Percentiles rank a stretch among this genome's conserved stretches.
Conservation (phyloP, 495 filamentous ascomycete species). For the Echria macrotheca region DNA sequence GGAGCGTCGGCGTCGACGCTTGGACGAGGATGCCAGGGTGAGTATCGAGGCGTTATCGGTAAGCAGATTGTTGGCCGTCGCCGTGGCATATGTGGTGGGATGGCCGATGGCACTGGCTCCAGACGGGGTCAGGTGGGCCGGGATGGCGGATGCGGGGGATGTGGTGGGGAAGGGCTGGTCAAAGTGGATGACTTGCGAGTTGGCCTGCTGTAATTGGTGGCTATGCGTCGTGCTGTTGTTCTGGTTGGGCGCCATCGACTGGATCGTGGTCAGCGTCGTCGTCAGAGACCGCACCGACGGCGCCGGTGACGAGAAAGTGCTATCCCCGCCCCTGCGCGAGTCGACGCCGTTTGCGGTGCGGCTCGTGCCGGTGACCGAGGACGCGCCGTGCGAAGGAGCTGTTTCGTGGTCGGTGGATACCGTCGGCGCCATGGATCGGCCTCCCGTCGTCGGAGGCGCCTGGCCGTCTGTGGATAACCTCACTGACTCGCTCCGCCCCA, state of each 20-base stretch:
- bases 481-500: constrained; percentile 47
- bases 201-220: constrained; percentile 29
- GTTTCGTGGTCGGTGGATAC: constrained; percentile 74
- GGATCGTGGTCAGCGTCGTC: constrained; percentile 93
- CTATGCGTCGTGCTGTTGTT: constrained; percentile 44
- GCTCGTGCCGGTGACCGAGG: constrained; percentile 54
- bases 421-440: constrained; percentile 70
- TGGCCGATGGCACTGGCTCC: constrained; percentile 43
- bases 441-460: constrained; percentile 54
- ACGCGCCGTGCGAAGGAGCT: constrained; percentile 70
- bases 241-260: constrained; percentile 73
- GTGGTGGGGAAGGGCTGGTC: constrained; percentile 82
- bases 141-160: constrained; percentile 71
- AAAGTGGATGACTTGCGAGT: constrained; percentile 63
- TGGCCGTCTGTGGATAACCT: constrained; percentile 54
- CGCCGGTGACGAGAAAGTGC: constrained; percentile 90
- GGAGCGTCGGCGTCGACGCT: constrained; percentile 78
- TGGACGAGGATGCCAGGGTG: constrained; percentile 93
- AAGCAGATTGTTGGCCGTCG: constrained; percentile 85
- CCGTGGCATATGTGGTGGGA: constrained; percentile 77
- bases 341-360: constrained; percentile 63
- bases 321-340: constrained; percentile 65
- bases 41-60: constrained; percentile 95
- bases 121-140: constrained; percentile 64
- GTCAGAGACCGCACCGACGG: constrained; percentile 88